Evolutionary conservation across 495 filamentous ascomycete genomes (phyloP), one percentile per base, ranked within the genome.

Genomic region (Aspergillus indologenus): DNA sequence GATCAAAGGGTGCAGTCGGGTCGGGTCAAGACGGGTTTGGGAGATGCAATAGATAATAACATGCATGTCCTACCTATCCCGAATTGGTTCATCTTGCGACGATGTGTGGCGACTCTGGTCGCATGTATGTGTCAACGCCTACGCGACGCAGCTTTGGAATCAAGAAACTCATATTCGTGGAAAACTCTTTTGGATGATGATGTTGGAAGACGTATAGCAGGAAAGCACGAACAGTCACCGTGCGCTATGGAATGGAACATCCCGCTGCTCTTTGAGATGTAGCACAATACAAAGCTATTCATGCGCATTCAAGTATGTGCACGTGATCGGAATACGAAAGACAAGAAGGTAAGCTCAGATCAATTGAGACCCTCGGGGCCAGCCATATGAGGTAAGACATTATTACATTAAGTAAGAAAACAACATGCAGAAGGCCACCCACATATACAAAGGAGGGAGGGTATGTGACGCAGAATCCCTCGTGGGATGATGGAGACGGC

Each of bases 381-480:
- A 44, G 51, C 56, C 52, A 54, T 55, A 51, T 56, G 57, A 56
- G 45, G 42, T 54, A 65, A 63, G 58, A 63, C 58, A 70, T 65
- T 68, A 68, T 54, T 61, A 45, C 61, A 68, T 64, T 65, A 66
- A 42, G 53, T 57, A 54, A 42, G n/a, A n/a, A 50, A 53, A 34
- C 34, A 45, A 58, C 31, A 31, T 42, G 40, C 50, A 60, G 46
- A 52, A 29, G 45, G 40, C 62, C 62, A 65, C 64, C 61, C 65
- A 59, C 42, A 45, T 49, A 65, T 64, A 62, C 50, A 65, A 47
- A 66, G 59, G 45, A 58, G 64, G 59, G 45, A 56, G 67, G 67
- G 64, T 67, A 69, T 66, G n/a, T 69, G 49, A 66, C 56, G 60
- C 61, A 61, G 48, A 57, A 62, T 45, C 59, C 59, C 52, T 29